Conservation (phyloP, 495 filamentous ascomycete genomes). For the Neurospora sp. region DNA sequence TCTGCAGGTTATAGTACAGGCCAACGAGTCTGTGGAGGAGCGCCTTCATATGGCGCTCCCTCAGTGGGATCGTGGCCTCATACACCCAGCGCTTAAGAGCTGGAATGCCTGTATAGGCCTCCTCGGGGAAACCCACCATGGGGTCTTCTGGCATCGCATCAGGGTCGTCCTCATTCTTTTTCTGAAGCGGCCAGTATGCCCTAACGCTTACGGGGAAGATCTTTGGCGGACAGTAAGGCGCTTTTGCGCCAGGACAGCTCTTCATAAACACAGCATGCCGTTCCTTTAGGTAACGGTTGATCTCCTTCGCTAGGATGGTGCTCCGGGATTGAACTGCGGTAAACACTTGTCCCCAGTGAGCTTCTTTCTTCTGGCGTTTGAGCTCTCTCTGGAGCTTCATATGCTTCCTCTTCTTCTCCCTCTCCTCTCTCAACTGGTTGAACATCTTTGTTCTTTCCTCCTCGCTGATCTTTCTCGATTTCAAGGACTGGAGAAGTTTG, state of each 20-base stretch:
- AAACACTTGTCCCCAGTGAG: background rate
- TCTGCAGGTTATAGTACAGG: conserved; percentile 4
- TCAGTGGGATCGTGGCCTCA: conserved; percentile 2
- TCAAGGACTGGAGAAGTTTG: background rate
- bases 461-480: background rate
- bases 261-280: background rate
- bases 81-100: conserved; percentile 13
- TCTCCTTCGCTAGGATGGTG: background rate
- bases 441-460: background rate
- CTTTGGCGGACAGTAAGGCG: background rate
- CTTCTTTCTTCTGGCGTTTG: background rate
- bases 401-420: background rate
- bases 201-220: conserved; percentile 8
- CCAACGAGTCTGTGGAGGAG: conserved; percentile 8
- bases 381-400: background rate
- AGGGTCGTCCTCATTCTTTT: background rate
- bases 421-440: background rate
- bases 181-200: conserved; percentile 12
- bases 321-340: background rate
- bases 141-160: background rate
- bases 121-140: conserved; percentile 10
- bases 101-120: conserved; percentile 13
- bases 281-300: background rate
- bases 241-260: background rate
- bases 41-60: conserved; percentile 9